Percentiles rank a stretch among this genome's conserved stretches.
Conservation (phyloP, 805 yeast species). For the Blastobotrys muscicola region DNA sequence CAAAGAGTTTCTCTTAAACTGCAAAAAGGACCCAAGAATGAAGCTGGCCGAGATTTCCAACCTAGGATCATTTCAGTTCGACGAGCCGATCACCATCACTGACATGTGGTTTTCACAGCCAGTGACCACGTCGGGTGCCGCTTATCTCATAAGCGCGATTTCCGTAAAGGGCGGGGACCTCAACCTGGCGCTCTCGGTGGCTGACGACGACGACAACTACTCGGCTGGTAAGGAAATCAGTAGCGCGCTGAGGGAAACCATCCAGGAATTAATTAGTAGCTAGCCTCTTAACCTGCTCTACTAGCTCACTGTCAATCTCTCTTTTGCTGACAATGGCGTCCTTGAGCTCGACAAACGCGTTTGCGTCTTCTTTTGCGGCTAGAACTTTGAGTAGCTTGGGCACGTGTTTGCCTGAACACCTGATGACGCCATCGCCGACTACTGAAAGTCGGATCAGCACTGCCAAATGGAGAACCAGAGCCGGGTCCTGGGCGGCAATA, state of each 20-base stretch:
- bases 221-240: too few relatives aligned
- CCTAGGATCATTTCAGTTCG: conserved; percentile 4
- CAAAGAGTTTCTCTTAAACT: background rate
- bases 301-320: too few relatives aligned
- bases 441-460: conserved; percentile 15
- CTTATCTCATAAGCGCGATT: too few relatives aligned
- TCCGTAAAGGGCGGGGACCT: too few relatives aligned
- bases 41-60: conserved; percentile 7
- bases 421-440: conserved; percentile 14
- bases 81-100: too few relatives aligned
- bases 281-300: background rate
- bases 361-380: background rate
- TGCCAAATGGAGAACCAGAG: conserved; percentile 22
- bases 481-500: conserved; percentile 16
- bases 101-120: too few relatives aligned
- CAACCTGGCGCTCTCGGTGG: too few relatives aligned
- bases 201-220: too few relatives aligned
- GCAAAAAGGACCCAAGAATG: background rate
- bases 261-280: background rate
- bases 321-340: conserved; percentile 6
- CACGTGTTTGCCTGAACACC: conserved; percentile 22
- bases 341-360: conserved; percentile 15
- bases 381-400: conserved; percentile 23
- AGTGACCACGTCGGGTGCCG: too few relatives aligned
- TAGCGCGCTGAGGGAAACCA: too few relatives aligned